Base-by-base conservation (phyloP, 768 basidiomycete species). In the Paxillus rubicundulus region DNA sequence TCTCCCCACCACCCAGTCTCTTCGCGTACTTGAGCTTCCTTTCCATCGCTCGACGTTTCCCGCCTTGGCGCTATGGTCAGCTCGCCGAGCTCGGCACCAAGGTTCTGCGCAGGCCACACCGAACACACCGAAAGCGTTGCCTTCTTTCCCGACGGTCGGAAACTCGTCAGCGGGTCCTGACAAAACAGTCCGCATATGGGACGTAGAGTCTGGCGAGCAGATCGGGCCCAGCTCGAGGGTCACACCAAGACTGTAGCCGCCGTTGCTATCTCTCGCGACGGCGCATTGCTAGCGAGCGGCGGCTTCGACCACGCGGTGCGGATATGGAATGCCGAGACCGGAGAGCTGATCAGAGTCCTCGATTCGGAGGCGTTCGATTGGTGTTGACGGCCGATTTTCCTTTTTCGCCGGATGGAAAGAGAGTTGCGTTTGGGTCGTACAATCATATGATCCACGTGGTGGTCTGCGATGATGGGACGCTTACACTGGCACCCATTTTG, bases 331-430 rank as follows among this genome's bases (percentile, higher is more conserved):
- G 24, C 46, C 14, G 17, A 49, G 20, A 33, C 38, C 27, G 47
- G 45, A 8, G 9, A 14, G 14, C 7, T 12, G 17, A 5, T 46
- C 17, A 20, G 27, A 17, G 28, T 16, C 33, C 17, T 21, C 18
- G 12, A 32, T 13, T 27, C 27, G 20, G 13, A 24, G 42, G 47
- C 8, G 21, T 40, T 33, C 27, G 24, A 16, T 8, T 9, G 20
- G 18, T 37, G 34, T 10, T 34, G 17, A 8, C 47, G 6, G 41
- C 49, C 9, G 12, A 46, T 37, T 49, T 43, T 20, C 49, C 52
- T 37, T 49, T 43, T 20, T 53, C 52, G 7, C 28, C 48, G 1
- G 47, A 53, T 34, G 47, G 41, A 1, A 36, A 42, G 40, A 49
- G 24, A 33, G 16, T 53, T 14, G 39, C 27, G 9, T 49, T 41